Evolutionary conservation across 2,329 filamentous ascomycete species (phyloP), one percentile per base, ranked within the genome.

Genomic region (Cryphonectria naterciae): DNA sequence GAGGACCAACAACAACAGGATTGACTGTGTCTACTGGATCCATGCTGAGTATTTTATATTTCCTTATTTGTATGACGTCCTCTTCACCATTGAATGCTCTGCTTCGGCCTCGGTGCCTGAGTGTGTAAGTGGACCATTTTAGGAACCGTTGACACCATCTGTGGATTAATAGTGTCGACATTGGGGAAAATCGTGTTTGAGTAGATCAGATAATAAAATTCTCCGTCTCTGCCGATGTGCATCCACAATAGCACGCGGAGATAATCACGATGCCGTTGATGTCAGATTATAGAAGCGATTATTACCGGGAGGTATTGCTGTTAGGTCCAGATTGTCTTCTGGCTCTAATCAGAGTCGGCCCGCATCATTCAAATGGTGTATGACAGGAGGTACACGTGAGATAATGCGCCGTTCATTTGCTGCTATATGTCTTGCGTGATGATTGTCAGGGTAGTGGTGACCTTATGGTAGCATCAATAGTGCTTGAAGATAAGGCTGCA

Each of bases 401-500:
- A 58, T 46, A 37, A 35, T 46, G 17, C 22, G 64, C 19, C 22
- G 17, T n/a, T 39, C 28, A 39, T 56, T 54, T 32, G 32, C 32
- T 49, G 32, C 13, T 49, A 49, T 49, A 22, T 49, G 7, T 22
- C 32, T 65, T 65, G 64, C 46, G 64, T 65, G 32, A 65, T 52
- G 35, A 15, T 37, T 37, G 22, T n/a, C 19, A 28, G 37, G 13
- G 25, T 54, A 22, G 28, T 39, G 19, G 7, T 32, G 25, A 13
- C 41, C 37, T 22, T 15, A 19, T 52, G 43, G 28, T 8, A 32
- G 39, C n/a, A 49, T 49, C 15, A 22, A 8, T 41, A 22, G 19
- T 41, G 22, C 32, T 15, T 25, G 13, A 15, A 46, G 67, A 69
- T 69, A 69, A 69, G 60, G 37, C 22, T 56, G 67, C 67, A 69